Evolutionary conservation across 2,329 filamentous ascomycete genomes (phyloP).

Genomic region (Pyrenochaeta sp.): DNA sequence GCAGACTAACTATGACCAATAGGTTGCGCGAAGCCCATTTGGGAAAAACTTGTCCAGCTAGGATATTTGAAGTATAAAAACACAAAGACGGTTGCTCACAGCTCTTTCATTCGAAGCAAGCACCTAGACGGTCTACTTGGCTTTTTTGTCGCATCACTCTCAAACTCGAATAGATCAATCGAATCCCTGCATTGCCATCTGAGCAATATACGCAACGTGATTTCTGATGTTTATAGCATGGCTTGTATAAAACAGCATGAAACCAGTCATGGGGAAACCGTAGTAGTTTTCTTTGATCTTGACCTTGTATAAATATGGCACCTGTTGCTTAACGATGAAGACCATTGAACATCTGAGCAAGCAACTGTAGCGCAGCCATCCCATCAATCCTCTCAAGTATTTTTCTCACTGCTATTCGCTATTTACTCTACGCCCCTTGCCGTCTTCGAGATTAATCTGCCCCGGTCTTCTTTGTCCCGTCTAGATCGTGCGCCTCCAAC

Average conservation of each 20-base stretch:
- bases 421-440: no score
- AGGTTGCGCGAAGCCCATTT: slow-evolving; percentile 32
- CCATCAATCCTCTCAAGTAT: neutral
- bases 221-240: neutral
- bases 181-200: neutral
- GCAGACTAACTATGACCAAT: neutral
- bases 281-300: neutral
- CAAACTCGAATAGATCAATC: no score
- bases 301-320: neutral
- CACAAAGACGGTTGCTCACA: neutral
- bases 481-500: slow-evolving; percentile 17
- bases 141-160: neutral
- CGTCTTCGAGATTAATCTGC: no score
- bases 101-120: neutral
- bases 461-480: slow-evolving; percentile 14
- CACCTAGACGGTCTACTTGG: neutral
- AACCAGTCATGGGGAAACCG: no score
- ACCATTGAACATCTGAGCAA: neutral
- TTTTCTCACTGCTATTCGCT: no score
- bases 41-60: slow-evolving; percentile 26
- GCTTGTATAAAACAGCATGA: no score
- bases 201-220: neutral
- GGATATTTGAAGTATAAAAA: neutral
- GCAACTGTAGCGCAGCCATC: neutral
- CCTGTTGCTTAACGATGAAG: neutral